Evolutionary conservation across 495 filamentous ascomycete species (phyloP).

Genomic region (Penicillium dipodomyicola): DNA sequence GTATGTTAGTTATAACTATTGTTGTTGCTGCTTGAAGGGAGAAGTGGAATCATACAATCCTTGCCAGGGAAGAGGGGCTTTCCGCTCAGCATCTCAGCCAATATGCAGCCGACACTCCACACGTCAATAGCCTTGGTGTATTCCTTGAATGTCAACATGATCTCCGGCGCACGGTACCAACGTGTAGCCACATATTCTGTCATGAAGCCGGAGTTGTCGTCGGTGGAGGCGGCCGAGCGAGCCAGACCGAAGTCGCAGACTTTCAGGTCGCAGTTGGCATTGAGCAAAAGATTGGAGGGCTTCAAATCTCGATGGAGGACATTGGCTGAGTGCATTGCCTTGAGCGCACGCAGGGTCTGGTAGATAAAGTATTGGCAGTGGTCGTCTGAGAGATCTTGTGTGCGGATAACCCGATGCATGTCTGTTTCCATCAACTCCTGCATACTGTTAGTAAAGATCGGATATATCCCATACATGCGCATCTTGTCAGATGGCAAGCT

Average conservation of each 20-base stretch:
- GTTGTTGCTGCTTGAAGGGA: constrained; percentile 6
- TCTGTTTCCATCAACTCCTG: constrained; percentile 99
- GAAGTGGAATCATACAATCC: constrained; percentile 69
- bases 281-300: constrained; percentile 93
- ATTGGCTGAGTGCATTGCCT: constrained; percentile 99
- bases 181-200: constrained; percentile 99
- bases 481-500: background rate
- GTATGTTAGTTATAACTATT: constrained; percentile 7
- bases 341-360: constrained; percentile 95
- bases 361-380: constrained; percentile 99
- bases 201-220: constrained; percentile 99
- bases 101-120: constrained; percentile 98
- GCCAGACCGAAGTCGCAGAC: constrained; percentile 98
- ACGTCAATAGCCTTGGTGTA: constrained; percentile 99
- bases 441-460: background rate
- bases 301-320: constrained; percentile 97
- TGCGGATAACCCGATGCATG: constrained; percentile 99
- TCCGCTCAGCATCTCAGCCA: constrained; percentile 99
- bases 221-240: constrained; percentile 85
- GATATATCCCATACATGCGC: background rate
- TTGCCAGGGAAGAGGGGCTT: constrained; percentile 99
- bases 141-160: constrained; percentile 99
- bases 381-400: constrained; percentile 96
- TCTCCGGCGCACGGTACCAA: constrained; percentile 99
- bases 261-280: constrained; percentile 99